Evolutionary conservation across 1,284 basidiomycete genomes (phyloP).

Genomic region (Somion occarium): DNA sequence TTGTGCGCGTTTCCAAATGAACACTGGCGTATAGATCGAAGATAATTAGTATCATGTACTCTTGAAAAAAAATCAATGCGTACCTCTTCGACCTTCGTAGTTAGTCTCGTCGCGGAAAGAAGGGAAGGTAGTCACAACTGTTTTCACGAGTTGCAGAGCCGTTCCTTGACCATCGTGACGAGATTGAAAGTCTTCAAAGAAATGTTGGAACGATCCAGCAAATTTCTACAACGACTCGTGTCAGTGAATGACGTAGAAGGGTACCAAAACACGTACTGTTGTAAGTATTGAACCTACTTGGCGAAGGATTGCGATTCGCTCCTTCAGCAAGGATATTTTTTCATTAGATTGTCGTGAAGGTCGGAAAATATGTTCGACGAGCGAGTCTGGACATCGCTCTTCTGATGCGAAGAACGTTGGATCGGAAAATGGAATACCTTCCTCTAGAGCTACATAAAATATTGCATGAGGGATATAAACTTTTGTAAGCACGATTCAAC

Average conservation of each 20-base stretch:
- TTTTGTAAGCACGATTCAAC: no score
- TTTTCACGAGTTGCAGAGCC: conserved; percentile 66
- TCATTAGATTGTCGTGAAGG: conserved; percentile 54
- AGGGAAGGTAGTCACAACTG: conserved; percentile 67
- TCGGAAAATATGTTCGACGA: conserved; percentile 65
- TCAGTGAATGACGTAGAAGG: neutral
- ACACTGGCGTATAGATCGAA: conserved; percentile 38
- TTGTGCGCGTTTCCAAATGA: conserved; percentile 81
- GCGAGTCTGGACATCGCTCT: conserved; percentile 55
- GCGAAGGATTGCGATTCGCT: conserved; percentile 70
- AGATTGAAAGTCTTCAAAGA: conserved; percentile 58
- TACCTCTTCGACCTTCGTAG: conserved; percentile 55
- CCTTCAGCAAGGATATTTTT: conserved; percentile 56
- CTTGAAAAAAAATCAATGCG: conserved; percentile 10
- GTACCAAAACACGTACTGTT: conserved; percentile 38
- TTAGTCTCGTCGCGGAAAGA: conserved; percentile 68
- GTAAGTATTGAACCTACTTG: conserved; percentile 67
- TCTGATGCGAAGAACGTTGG: conserved; percentile 72
- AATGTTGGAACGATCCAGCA: conserved; percentile 64
- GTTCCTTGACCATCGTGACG: conserved; percentile 49
- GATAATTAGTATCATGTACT: conserved; percentile 1
- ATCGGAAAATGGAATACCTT: conserved; percentile 68
- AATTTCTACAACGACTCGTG: conserved; percentile 42
- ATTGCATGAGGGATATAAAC: no score
- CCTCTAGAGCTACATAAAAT: conserved; percentile 42